Evolutionary conservation across 2,329 filamentous ascomycete species (phyloP).

Genomic region (Aspergillus pseudoterreus): DNA sequence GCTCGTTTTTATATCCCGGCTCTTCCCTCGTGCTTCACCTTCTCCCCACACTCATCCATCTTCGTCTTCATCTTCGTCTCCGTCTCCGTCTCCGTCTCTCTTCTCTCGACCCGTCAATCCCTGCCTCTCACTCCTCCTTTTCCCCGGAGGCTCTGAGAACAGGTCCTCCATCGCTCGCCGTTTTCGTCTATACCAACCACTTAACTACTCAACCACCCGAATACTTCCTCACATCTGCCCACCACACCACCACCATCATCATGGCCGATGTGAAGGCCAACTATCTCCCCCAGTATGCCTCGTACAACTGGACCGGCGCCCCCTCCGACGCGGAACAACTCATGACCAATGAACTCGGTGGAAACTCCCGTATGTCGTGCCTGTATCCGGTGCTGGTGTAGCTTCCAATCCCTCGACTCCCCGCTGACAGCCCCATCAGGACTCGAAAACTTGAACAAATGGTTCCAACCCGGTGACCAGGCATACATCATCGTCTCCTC

Average conservation of each 20-base stretch:
- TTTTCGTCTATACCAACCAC: not conserved
- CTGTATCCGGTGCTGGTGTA: not conserved
- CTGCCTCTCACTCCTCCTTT: not conserved
- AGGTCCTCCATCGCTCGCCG: not conserved
- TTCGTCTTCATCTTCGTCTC: not conserved
- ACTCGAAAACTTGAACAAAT: slow-evolving; percentile 88
- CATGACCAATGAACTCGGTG: slow-evolving; percentile 61
- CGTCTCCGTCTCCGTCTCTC: not conserved
- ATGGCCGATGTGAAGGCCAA: slow-evolving; percentile 29
- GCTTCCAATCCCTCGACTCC: not conserved
- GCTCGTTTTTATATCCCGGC: slow-evolving; percentile 3
- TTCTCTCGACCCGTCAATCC: not conserved
- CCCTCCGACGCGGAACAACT: slow-evolving; percentile 40
- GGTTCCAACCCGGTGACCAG: slow-evolving; percentile 87
- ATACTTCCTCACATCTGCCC: not conserved
- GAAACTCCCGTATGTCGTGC: slow-evolving; percentile 68
- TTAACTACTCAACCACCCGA: not conserved
- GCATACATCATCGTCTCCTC: slow-evolving; percentile 87
- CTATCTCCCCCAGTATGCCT: slow-evolving; percentile 43
- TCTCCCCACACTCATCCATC: not conserved
- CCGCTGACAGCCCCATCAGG: slow-evolving; percentile 47
- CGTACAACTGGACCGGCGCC: slow-evolving; percentile 48
- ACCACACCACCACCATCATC: slow-evolving; percentile 2
- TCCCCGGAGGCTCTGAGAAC: not conserved
- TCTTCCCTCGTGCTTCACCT: not conserved